Conservation (phyloP, 208 protist species). For the Acanthamoeba healyi region DNA sequence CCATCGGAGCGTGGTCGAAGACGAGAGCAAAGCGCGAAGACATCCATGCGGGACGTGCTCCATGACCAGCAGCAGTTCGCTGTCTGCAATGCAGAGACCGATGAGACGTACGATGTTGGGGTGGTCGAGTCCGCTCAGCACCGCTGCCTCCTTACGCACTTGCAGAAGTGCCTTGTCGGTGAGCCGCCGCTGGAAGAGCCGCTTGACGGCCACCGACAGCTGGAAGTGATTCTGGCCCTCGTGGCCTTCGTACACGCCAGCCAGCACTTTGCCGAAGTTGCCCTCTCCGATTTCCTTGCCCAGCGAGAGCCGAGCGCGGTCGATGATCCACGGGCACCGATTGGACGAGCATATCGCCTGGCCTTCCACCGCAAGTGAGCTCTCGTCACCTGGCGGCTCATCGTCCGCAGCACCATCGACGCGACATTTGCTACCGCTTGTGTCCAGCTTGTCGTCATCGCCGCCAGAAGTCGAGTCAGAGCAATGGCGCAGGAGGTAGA, state of each 20-base stretch:
- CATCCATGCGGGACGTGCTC: background rate
- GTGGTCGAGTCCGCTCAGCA: background rate
- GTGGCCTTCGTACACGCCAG: background rate
- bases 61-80: slow-evolving; percentile 25
- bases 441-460: no score
- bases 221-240: background rate
- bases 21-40: background rate
- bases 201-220: background rate
- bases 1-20: background rate
- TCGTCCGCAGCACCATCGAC: background rate
- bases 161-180: background rate
- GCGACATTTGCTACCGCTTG: background rate
- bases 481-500: background rate
- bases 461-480: no score
- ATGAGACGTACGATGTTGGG: slow-evolving; percentile 1
- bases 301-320: background rate
- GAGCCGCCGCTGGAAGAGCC: slow-evolving; percentile 6
- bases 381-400: background rate
- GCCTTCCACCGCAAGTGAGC: background rate
- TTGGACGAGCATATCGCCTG: background rate
- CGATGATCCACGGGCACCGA: slow-evolving; percentile 6
- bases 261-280: background rate
- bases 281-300: slow-evolving; percentile 2
- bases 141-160: background rate
- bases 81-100: background rate